Conservation (phyloP, 768 basidiomycete genomes). For the Leccinellum albellum region DNA sequence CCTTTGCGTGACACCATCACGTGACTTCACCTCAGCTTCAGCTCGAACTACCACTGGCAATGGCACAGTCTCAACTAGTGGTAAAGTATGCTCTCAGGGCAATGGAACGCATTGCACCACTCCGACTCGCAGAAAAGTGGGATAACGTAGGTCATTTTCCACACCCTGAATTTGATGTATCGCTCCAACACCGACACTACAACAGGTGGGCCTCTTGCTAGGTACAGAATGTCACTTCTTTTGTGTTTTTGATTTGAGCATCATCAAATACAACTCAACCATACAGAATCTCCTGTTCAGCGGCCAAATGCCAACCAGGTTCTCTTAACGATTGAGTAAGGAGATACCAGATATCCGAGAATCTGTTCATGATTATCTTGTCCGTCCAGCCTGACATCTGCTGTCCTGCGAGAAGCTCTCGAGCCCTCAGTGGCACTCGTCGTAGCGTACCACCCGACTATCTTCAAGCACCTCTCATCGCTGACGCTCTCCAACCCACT, state of each 20-base stretch:
- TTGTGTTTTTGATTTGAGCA: conserved; percentile 2
- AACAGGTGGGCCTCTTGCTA: conserved; percentile 69
- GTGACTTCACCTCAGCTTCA: neutral
- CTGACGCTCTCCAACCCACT: conserved; percentile 76
- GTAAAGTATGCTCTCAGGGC: conserved; percentile 54
- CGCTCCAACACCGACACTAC: neutral
- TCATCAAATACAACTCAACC: neutral
- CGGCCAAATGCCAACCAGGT: conserved; percentile 46
- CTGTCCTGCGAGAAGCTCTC: conserved; percentile 68
- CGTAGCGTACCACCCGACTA: conserved; percentile 81
- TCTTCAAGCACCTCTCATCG: conserved; percentile 72
- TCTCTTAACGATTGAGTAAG: conserved; percentile 71
- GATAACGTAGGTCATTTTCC: conserved; percentile 71
- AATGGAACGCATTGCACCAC: conserved; percentile 84
- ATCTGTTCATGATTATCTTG: conserved; percentile 19
- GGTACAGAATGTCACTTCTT: conserved; percentile 40
- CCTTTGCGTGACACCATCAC: too few relatives aligned
- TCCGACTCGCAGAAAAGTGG: conserved; percentile 84
- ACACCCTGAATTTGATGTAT: conserved; percentile 1
- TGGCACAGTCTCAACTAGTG: conserved; percentile 14
- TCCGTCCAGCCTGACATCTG: conserved; percentile 59
- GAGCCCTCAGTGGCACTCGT: conserved; percentile 59
- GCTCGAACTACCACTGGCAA: neutral
- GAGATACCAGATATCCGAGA: conserved; percentile 3
- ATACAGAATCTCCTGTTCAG: conserved; percentile 52